A percentile compares a stretch with the other conserved stretches of the same genome.
Conservation (phyloP, 768 basidiomycete genomes). For the Boletus rufocinnamomeus region DNA sequence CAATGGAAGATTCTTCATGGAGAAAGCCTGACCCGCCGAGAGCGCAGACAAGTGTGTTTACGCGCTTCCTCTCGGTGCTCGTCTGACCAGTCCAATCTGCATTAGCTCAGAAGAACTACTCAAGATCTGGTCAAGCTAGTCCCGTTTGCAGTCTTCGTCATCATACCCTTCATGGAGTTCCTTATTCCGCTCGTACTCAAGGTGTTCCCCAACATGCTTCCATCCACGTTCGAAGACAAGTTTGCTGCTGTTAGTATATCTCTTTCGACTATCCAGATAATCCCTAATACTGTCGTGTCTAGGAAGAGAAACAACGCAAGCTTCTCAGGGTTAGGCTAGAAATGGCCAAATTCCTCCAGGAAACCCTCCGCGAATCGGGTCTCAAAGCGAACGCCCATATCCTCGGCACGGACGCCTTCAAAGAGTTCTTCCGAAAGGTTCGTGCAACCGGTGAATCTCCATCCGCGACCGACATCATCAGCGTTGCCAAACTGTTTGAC, state of each 20-base stretch:
- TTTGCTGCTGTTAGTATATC: conserved; percentile 72
- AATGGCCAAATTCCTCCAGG: conserved; percentile 99
- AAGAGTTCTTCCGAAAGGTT: conserved; percentile 98
- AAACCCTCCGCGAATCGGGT: conserved; percentile 93
- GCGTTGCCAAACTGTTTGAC: conserved; percentile 95
- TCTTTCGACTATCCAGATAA: background rate
- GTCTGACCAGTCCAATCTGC: conserved; percentile 3
- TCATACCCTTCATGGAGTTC: conserved; percentile 98
- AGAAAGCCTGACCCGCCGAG: conserved; percentile 86
- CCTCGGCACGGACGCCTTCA: conserved; percentile 93
- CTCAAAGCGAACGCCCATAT: conserved; percentile 93
- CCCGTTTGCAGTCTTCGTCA: conserved; percentile 91
- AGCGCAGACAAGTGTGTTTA: conserved; percentile 78
- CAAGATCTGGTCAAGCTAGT: conserved; percentile 90
- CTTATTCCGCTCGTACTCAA: conserved; percentile 94
- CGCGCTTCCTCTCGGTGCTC: background rate
- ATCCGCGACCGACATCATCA: conserved; percentile 84
- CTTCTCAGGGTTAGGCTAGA: conserved; percentile 91
- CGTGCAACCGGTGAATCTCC: conserved; percentile 95
- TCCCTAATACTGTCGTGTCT: background rate
- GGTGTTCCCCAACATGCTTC: conserved; percentile 98
- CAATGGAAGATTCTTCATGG: conserved; percentile 94
- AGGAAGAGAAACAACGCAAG: conserved; percentile 98
- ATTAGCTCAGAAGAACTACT: conserved; percentile 87
- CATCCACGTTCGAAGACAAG: conserved; percentile 97